Evolutionary conservation across 352 stramenopile species (phyloP).

Genomic region (Phytophthora hybrid): DNA sequence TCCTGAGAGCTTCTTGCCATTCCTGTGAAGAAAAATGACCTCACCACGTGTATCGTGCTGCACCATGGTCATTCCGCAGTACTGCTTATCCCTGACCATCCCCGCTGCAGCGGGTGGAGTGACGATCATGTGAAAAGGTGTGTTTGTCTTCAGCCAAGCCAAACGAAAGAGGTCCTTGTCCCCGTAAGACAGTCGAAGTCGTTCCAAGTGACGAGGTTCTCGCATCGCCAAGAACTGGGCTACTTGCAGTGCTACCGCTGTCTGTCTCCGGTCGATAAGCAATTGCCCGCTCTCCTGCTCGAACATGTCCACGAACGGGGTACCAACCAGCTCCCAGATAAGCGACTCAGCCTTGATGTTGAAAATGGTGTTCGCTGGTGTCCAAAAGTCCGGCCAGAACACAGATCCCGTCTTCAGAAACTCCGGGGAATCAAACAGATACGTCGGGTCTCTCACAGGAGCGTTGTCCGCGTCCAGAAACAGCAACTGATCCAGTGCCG

Average conservation of each 20-base stretch:
- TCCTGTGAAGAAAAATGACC: constrained; percentile 61
- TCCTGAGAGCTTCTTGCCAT: constrained; percentile 51
- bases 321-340: constrained; percentile 79
- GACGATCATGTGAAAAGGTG: constrained; percentile 56
- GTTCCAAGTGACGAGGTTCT: constrained; percentile 41
- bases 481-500: constrained; percentile 53
- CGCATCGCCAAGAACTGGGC: constrained; percentile 55
- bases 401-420: constrained; percentile 61
- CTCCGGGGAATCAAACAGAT: constrained; percentile 73
- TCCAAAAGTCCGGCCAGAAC: constrained; percentile 89
- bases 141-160: constrained; percentile 61
- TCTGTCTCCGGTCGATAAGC: constrained; percentile 56
- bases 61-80: constrained; percentile 61
- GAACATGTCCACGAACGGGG: constrained; percentile 85
- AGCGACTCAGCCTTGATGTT: constrained; percentile 60
- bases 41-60: constrained; percentile 37
- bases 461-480: constrained; percentile 86
- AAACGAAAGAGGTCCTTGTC: constrained; percentile 71
- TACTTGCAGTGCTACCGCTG: constrained; percentile 23
- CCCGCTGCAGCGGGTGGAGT: constrained; percentile 49
- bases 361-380: constrained; percentile 67
- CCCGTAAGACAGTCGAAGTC: constrained; percentile 48
- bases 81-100: constrained; percentile 40
- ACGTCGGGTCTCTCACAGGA: constrained; percentile 78
- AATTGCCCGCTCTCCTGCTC: constrained; percentile 85